phyloP scores from a whole-genome alignment of 1,284 basidiomycete genomes.

The Malassezia cuniculi region DNA sequence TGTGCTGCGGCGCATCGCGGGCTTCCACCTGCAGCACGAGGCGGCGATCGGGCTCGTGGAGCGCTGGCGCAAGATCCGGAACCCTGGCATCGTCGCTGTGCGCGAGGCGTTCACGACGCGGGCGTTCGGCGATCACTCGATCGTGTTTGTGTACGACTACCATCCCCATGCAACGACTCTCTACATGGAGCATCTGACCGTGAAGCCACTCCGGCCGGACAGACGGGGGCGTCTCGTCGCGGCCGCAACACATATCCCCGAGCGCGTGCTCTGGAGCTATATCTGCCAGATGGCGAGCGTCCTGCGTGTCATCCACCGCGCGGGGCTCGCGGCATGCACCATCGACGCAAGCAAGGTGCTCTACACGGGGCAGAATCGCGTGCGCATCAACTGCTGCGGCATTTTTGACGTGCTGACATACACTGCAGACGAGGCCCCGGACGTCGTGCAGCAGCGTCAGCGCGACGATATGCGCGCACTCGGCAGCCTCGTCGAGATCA shows the following conservation, averaged over 20 bases:
- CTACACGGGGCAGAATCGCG: slow-evolving; percentile 50
- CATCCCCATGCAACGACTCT: slow-evolving; percentile 74
- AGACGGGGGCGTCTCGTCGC: slow-evolving; percentile 36
- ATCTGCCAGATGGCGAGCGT: slow-evolving; percentile 78
- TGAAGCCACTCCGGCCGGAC: slow-evolving; percentile 46
- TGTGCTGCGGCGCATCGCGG: slow-evolving; percentile 69
- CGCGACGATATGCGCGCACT: slow-evolving; percentile 81
- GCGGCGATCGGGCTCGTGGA: slow-evolving; percentile 72
- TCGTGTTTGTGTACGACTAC: slow-evolving; percentile 85
- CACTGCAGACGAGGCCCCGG: slow-evolving; percentile 18
- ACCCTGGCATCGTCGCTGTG: slow-evolving; percentile 74
- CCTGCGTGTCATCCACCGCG: slow-evolving; percentile 70
- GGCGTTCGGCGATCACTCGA: slow-evolving; percentile 71
- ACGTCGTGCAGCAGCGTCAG: slow-evolving; percentile 42
- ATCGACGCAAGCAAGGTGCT: slow-evolving; percentile 79
- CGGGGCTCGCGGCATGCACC: slow-evolving; percentile 66
- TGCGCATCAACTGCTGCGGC: slow-evolving; percentile 32
- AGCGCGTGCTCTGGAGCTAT: slow-evolving; percentile 86
- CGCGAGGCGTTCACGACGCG: slow-evolving; percentile 91
- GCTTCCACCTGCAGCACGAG: slow-evolving; percentile 60
- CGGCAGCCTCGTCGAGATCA: slow-evolving; percentile 67
- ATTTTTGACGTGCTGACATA: slow-evolving; percentile 40
- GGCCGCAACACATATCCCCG: slow-evolving; percentile 51
- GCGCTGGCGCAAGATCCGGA: slow-evolving; percentile 69
- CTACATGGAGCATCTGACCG: slow-evolving; percentile 55